phyloP scores from a whole-genome alignment of 208 protist species.

The Trypanosomatidae sp. region DNA sequence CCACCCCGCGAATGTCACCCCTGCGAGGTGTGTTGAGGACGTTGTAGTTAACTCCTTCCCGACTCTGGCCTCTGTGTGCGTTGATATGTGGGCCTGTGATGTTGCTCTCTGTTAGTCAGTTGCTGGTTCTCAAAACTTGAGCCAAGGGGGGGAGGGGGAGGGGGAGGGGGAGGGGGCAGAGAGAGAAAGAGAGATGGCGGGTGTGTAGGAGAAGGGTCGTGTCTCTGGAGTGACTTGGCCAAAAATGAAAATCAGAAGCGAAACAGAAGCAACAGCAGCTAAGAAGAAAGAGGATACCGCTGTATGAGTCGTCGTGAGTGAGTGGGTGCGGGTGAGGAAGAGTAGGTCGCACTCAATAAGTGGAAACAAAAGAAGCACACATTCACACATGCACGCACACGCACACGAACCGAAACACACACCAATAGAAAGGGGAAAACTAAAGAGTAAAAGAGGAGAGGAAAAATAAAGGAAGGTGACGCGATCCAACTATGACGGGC shows the following conservation, averaged over 20 bases:
- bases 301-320: neutral
- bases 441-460: neutral
- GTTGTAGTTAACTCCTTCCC: neutral
- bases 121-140: neutral
- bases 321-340: neutral
- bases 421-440: conserved; percentile 1
- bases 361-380: neutral
- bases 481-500: neutral
- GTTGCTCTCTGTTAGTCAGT: neutral
- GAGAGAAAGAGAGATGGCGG: neutral
- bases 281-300: neutral
- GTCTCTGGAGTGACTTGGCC: neutral
- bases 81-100: neutral
- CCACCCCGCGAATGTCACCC: neutral
- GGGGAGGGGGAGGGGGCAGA: neutral
- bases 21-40: neutral
- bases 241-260: neutral
- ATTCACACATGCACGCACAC: neutral
- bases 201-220: neutral
- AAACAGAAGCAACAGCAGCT: neutral
- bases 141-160: too few species aligned
- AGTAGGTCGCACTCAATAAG: neutral
- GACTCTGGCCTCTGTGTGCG: neutral
- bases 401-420: neutral
- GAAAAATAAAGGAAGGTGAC: neutral